Conservation (phyloP, 495 filamentous ascomycete species). For the Daldinia childiae region DNA sequence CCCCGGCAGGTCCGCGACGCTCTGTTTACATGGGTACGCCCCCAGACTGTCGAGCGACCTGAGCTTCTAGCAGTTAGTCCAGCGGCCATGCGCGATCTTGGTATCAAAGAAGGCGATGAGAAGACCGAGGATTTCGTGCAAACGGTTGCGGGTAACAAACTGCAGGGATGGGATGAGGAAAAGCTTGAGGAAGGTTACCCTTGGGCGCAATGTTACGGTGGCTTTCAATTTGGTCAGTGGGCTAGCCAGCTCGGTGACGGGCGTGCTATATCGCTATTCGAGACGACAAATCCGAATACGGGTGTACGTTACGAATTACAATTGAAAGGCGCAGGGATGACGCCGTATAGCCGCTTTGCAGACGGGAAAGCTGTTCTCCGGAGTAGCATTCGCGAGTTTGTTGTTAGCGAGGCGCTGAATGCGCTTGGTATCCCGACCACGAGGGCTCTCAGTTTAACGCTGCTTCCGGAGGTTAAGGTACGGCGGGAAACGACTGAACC, state of each 20-base stretch:
- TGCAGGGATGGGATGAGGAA: conserved; percentile 68
- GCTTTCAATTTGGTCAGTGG: conserved; percentile 88
- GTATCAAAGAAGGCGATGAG: conserved; percentile 71
- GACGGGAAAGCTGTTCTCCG: conserved; percentile 94
- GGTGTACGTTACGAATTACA: conserved; percentile 84
- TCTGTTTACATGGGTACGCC: conserved; percentile 89
- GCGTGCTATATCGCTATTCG: conserved; percentile 92
- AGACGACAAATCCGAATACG: conserved; percentile 80
- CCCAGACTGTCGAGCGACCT: conserved; percentile 71
- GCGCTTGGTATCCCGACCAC: conserved; percentile 87
- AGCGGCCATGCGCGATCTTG: conserved; percentile 80
- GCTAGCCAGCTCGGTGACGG: conserved; percentile 96
- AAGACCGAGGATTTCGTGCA: conserved; percentile 77
- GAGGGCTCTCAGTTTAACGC: conserved; percentile 80
- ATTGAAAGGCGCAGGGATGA: conserved; percentile 90
- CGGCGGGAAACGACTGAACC: conserved; percentile 87
- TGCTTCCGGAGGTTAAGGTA: conserved; percentile 76
- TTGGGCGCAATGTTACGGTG: conserved; percentile 98
- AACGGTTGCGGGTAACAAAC: conserved; percentile 80
- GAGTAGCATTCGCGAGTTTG: conserved; percentile 90
- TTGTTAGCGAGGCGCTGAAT: conserved; percentile 88
- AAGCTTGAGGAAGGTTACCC: conserved; percentile 79
- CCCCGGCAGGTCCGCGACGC: conserved; percentile 88
- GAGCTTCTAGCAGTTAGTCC: conserved; percentile 83
- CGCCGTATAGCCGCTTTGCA: conserved; percentile 96